These are phyloP conservation scores for Apodospora peruviana DNA, from an alignment of 495 filamentous ascomycete genomes.

Conservation along the genomic window DNA sequence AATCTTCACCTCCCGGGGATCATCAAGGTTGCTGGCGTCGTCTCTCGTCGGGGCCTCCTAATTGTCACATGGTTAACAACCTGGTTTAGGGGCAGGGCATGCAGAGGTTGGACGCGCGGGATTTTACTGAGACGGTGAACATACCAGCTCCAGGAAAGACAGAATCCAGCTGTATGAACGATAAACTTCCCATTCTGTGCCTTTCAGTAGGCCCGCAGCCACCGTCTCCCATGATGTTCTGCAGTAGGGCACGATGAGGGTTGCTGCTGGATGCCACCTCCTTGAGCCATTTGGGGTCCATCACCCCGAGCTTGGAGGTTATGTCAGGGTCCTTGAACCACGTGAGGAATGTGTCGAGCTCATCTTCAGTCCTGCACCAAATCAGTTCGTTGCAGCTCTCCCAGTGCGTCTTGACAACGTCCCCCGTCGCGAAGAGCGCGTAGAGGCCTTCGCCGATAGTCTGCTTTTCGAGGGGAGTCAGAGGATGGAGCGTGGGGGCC, in stretches of 20 bases:
- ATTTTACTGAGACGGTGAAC: too few relatives aligned
- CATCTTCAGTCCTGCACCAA: neutral
- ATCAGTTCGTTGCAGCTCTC: neutral
- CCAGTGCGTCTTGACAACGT: neutral
- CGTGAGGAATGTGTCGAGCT: neutral
- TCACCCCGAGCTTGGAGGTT: neutral
- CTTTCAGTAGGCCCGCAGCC: neutral
- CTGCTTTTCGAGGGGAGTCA: neutral
- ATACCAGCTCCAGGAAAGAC: neutral
- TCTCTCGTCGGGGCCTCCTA: too few relatives aligned
- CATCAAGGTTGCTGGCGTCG: too few relatives aligned
- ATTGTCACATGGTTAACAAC: too few relatives aligned
- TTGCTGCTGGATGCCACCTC: neutral
- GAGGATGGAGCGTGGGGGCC: neutral
- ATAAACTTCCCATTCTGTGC: neutral
- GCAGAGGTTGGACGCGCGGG: too few relatives aligned
- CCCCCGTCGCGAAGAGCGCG: neutral
- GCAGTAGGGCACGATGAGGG: neutral
- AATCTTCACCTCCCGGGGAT: neutral
- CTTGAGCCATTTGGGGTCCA: neutral
- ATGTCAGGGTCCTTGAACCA: neutral
- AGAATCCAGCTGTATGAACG: neutral
- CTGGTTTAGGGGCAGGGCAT: too few relatives aligned
- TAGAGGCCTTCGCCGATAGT: neutral
- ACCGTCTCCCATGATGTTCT: neutral